Conservation (phyloP, 2,329 filamentous ascomycete genomes). For the Diaporthe sp. region DNA sequence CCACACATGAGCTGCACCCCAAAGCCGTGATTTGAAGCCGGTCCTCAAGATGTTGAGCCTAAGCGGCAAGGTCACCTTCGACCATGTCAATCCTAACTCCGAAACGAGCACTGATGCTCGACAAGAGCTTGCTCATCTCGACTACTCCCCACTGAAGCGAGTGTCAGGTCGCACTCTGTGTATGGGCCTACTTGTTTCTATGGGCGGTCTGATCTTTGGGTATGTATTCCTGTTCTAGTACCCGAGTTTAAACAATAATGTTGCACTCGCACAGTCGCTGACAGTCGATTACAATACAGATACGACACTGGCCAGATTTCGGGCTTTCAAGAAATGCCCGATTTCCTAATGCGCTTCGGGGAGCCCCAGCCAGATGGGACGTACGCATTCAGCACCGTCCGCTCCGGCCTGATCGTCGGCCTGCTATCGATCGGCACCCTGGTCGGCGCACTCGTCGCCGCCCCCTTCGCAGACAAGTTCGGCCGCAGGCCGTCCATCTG, state of each 20-base stretch:
- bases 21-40: background rate
- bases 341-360: conserved; percentile 67
- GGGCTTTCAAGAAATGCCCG: conserved; percentile 69
- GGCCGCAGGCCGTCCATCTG: conserved; percentile 74
- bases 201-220: conserved; percentile 57
- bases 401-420: conserved; percentile 70
- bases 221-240: conserved; percentile 42
- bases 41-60: conserved; percentile 31
- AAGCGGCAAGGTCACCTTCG: conserved; percentile 51
- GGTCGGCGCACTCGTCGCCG: conserved; percentile 70
- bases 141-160: conserved; percentile 59
- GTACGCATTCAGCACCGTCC: conserved; percentile 62
- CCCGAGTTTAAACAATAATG: background rate
- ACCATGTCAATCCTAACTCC: conserved; percentile 56
- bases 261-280: conserved; percentile 27
- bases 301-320: conserved; percentile 68
- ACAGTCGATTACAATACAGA: conserved; percentile 50
- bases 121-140: conserved; percentile 53
- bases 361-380: conserved; percentile 53
- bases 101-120: conserved; percentile 51
- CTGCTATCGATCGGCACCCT: conserved; percentile 72
- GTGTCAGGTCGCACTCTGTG: conserved; percentile 52
- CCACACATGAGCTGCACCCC: background rate
- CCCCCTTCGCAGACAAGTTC: conserved; percentile 73
- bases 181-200: conserved; percentile 57